Percentiles rank a stretch among this genome's conserved stretches.
phyloP scores from a whole-genome alignment of 805 yeast species.

The Saccharomycopsis sp. region DNA sequence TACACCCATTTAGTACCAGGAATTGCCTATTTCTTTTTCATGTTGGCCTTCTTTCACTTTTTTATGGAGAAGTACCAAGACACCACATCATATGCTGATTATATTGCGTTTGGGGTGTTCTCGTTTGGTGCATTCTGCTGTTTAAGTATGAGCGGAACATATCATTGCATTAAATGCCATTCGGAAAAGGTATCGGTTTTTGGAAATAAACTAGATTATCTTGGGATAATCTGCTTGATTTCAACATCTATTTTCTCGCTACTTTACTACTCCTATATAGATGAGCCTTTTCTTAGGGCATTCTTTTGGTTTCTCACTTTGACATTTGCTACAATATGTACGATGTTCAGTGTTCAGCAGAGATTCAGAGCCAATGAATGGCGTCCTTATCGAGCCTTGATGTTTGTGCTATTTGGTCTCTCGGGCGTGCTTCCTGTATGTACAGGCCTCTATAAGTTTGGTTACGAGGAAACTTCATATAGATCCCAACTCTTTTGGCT shows the following conservation, averaged over 20 bases:
- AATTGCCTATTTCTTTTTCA: slow-evolving; percentile 26
- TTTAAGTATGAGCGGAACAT: slow-evolving; percentile 55
- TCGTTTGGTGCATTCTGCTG: slow-evolving; percentile 54
- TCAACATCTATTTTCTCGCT: slow-evolving; percentile 54
- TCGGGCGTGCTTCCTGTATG: slow-evolving; percentile 68
- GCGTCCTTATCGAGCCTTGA: slow-evolving; percentile 68
- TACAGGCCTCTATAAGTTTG: slow-evolving; percentile 44
- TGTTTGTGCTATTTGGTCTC: slow-evolving; percentile 77
- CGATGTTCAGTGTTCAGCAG: slow-evolving; percentile 55
- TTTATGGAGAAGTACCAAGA: slow-evolving; percentile 39
- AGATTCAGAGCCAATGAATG: slow-evolving; percentile 63
- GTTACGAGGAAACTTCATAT: slow-evolving; percentile 39
- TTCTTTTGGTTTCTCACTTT: slow-evolving; percentile 41
- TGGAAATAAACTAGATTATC: slow-evolving; percentile 68
- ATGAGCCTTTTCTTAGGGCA: slow-evolving; percentile 32
- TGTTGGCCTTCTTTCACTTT: slow-evolving; percentile 29
- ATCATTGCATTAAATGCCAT: slow-evolving; percentile 64
- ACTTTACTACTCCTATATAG: slow-evolving; percentile 43
- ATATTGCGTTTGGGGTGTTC: slow-evolving; percentile 29
- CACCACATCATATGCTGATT: slow-evolving; percentile 40
- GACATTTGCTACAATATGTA: slow-evolving; percentile 54
- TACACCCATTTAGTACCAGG: slow-evolving; percentile 55
- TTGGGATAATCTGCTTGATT: slow-evolving; percentile 66
- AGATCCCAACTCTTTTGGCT: slow-evolving; percentile 60
- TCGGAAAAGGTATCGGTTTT: slow-evolving; percentile 45